Base-by-base conservation (phyloP, 257 asterid genomes). In the Solanum phureja region DNA sequence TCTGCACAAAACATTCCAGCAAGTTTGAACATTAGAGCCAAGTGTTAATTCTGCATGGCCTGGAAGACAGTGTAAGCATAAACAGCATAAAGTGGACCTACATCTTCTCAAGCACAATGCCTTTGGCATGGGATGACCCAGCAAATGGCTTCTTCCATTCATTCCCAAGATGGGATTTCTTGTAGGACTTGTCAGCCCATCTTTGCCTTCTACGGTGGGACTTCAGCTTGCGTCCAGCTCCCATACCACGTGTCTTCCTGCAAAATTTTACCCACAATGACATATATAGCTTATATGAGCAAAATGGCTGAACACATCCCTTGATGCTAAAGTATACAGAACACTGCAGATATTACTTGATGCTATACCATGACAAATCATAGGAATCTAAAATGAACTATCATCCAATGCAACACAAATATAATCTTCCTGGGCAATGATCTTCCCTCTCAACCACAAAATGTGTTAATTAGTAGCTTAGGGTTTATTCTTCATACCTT, bases 121-220 rank as follows among this genome's bases (percentile, higher is more conserved):
- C 98, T 90, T 94, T 94, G 14, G 98, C 98, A 83, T 94, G 98
- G 58, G 98, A 94, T 10, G 98, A 94, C 2, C 98, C 98, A 37
- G 98, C 96, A 87, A 94, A 94, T n/a, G 98, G 98, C 81, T 94
- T 94, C 90, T 94, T 94, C 98, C 98, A 94, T 88, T 94, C 98
- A 74, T 94, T 94, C 37, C 96, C 96, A 35, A 94, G 95, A 82
- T 94, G 96, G 33, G 98, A 93, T 79, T 94, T 94, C 94, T 94
- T 93, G 87, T 94, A 94, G 42, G 98, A 91, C 93, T 94, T 94
- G 87, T 94, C 98, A 82, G 98, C 95, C 96, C 98, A 94, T 89
- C 98, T 92, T 86, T 94, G 96, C 38, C 90, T 88, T 33, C 92
- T 93, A 7, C 98, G 95, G 91, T 94, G 98, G 90, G 94, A 90